Conservation (phyloP, 768 basidiomycete species). For the Amyloporia xantha region DNA sequence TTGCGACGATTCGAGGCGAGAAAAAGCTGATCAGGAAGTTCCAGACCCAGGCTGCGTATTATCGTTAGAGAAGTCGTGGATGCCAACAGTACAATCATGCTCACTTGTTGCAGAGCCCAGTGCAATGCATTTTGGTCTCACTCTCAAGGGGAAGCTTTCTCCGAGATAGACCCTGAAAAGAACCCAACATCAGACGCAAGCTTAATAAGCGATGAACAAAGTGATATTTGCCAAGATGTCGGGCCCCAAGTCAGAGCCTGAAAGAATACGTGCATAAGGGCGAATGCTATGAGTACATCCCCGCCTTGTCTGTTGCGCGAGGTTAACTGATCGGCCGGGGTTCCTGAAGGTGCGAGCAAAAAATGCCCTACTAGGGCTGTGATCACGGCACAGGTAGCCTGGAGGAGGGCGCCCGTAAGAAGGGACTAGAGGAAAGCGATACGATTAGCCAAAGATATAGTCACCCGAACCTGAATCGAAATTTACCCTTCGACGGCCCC, state of each 20-base stretch:
- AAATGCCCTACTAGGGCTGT: conserved; percentile 70
- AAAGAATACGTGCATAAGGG: conserved; percentile 64
- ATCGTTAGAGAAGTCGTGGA: neutral
- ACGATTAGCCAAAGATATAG: too few relatives aligned
- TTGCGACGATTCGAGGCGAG: conserved; percentile 55
- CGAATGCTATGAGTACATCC: conserved; percentile 65
- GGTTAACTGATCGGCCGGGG: conserved; percentile 41
- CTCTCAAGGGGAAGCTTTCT: conserved; percentile 76
- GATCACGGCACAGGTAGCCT: conserved; percentile 57
- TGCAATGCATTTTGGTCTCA: conserved; percentile 72
- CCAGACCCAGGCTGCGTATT: conserved; percentile 56
- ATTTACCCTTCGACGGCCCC: conserved; percentile 66
- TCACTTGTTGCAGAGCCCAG: conserved; percentile 55
- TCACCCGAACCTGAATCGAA: too few relatives aligned
- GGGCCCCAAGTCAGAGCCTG: conserved; percentile 75
- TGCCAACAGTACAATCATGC: too few relatives aligned
- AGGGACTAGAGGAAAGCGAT: conserved; percentile 58
- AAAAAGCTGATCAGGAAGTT: conserved; percentile 73
- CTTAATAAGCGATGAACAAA: too few relatives aligned
- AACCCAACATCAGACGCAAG: too few relatives aligned
- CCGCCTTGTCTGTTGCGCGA: conserved; percentile 52
- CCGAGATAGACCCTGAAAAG: conserved; percentile 62
- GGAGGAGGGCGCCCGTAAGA: conserved; percentile 52
- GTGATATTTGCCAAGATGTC: conserved; percentile 38
- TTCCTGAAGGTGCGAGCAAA: conserved; percentile 48